These are phyloP conservation scores for Alternaria sp. DNA, from an alignment of 2,329 filamentous ascomycete genomes.

Conservation along the genomic window DNA sequence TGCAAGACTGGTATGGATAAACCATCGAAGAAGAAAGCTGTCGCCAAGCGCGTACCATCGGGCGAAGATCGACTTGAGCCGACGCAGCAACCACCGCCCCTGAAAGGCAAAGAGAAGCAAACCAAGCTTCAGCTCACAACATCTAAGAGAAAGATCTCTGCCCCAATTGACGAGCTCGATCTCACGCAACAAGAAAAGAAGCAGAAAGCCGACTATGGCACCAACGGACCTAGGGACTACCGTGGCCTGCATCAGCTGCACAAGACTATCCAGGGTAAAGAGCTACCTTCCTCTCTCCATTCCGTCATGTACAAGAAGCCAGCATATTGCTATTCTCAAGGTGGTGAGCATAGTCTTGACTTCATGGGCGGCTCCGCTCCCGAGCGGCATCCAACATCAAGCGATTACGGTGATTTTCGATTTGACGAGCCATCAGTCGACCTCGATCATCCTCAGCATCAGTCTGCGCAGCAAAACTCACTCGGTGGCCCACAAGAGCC, in stretches of 20 bases:
- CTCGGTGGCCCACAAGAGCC: background rate
- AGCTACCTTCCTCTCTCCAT: slow-evolving; percentile 25
- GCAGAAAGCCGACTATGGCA: slow-evolving; percentile 22
- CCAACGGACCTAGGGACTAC: slow-evolving; percentile 25
- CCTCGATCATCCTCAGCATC: background rate
- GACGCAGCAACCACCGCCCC: background rate
- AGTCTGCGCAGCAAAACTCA: background rate
- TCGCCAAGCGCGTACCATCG: slow-evolving; percentile 29
- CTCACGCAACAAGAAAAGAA: slow-evolving; percentile 42
- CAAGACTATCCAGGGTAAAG: slow-evolving; percentile 27
- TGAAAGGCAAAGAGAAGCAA: slow-evolving; percentile 27
- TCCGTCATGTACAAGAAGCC: slow-evolving; percentile 38
- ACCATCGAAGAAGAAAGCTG: slow-evolving; percentile 56
- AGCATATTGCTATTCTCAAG: slow-evolving; percentile 31
- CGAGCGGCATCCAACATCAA: slow-evolving; percentile 16
- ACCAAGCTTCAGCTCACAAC: slow-evolving; percentile 36
- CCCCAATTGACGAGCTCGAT: slow-evolving; percentile 38
- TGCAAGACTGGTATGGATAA: slow-evolving; percentile 75
- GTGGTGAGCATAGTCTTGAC: slow-evolving; percentile 27
- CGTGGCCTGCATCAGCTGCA: slow-evolving; percentile 34
- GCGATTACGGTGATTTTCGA: slow-evolving; percentile 38
- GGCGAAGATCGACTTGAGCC: slow-evolving; percentile 8
- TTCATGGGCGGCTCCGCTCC: slow-evolving; percentile 19
- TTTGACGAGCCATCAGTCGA: slow-evolving; percentile 21
- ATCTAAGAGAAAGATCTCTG: slow-evolving; percentile 33